Conservation (phyloP, 2,329 filamentous ascomycete species). For the Fusarium verticillioides region DNA sequence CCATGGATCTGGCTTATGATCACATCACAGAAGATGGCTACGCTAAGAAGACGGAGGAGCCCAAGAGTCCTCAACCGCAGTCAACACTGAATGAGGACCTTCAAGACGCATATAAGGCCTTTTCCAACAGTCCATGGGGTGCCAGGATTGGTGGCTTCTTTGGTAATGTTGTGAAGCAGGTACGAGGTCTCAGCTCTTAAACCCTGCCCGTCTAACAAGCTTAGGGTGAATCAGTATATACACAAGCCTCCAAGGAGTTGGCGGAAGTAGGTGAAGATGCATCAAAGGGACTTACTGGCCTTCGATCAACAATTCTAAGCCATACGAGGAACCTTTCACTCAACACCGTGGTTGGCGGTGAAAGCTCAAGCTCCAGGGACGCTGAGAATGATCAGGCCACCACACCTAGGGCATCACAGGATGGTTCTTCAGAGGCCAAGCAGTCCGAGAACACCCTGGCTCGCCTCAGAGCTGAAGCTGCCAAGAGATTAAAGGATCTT, state of each 20-base stretch:
- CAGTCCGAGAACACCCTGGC: constrained; percentile 75
- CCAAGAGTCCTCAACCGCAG: constrained; percentile 56
- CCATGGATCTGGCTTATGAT: constrained; percentile 97
- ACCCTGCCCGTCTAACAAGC: constrained; percentile 23
- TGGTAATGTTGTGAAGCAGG: constrained; percentile 93
- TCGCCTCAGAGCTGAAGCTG: constrained; percentile 79
- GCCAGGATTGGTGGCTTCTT: constrained; percentile 88
- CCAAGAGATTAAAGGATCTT: constrained; percentile 87
- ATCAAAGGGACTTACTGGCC: constrained; percentile 78
- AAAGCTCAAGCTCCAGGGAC: constrained; percentile 47
- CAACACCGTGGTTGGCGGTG: constrained; percentile 54
- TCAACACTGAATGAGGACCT: constrained; percentile 84
- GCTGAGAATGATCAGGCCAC: constrained; percentile 56
- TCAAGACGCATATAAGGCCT: constrained; percentile 94
- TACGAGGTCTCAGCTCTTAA: constrained; percentile 50
- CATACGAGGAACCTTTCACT: constrained; percentile 81
- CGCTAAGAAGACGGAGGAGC: constrained; percentile 61
- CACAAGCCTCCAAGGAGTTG: constrained; percentile 87
- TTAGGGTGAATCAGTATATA: constrained; percentile 83
- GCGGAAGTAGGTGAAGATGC: constrained; percentile 83
- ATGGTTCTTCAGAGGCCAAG: constrained; percentile 56
- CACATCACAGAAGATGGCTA: constrained; percentile 90
- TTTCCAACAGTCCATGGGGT: constrained; percentile 93
- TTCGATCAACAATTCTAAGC: constrained; percentile 74
- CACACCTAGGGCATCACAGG: constrained; percentile 58